Conservation (phyloP, 768 basidiomycete species). For the Terana coerulea region DNA sequence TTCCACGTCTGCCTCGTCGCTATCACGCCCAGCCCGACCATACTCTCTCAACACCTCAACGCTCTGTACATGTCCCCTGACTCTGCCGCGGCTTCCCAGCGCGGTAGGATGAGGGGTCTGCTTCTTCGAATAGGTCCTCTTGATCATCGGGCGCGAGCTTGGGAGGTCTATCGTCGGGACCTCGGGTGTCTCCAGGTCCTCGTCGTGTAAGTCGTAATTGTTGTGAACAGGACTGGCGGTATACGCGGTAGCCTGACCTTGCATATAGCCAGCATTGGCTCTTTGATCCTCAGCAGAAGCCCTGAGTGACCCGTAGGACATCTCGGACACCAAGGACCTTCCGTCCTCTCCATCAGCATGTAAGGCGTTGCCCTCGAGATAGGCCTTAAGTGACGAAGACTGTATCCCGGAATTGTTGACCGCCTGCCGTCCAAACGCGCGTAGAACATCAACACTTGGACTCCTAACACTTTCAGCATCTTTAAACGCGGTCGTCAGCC, state of each 20-base stretch:
- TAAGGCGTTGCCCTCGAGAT: background rate
- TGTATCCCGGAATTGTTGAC: conserved; percentile 2
- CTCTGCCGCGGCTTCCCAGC: too few relatives aligned
- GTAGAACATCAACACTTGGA: conserved; percentile 24
- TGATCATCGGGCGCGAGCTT: background rate
- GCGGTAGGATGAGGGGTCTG: background rate
- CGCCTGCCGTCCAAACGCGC: conserved; percentile 20
- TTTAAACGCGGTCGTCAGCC: conserved; percentile 21
- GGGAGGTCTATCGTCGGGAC: background rate
- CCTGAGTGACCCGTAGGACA: conserved; percentile 10
- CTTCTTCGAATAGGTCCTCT: background rate
- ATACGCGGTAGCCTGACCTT: too few relatives aligned
- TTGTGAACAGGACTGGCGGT: too few relatives aligned
- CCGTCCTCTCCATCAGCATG: background rate
- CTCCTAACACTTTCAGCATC: conserved; percentile 25
- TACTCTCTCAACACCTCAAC: background rate
- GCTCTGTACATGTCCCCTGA: too few relatives aligned
- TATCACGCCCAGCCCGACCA: too few relatives aligned
- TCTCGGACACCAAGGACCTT: background rate
- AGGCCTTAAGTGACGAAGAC: conserved; percentile 1
- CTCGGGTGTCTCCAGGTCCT: too few relatives aligned
- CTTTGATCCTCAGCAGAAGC: background rate
- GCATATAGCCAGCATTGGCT: too few relatives aligned
- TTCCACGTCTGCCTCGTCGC: background rate
- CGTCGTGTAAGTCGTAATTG: too few relatives aligned